Evolutionary conservation across 1,284 basidiomycete genomes (phyloP).

Genomic region (Cryptococcus sp.): DNA sequence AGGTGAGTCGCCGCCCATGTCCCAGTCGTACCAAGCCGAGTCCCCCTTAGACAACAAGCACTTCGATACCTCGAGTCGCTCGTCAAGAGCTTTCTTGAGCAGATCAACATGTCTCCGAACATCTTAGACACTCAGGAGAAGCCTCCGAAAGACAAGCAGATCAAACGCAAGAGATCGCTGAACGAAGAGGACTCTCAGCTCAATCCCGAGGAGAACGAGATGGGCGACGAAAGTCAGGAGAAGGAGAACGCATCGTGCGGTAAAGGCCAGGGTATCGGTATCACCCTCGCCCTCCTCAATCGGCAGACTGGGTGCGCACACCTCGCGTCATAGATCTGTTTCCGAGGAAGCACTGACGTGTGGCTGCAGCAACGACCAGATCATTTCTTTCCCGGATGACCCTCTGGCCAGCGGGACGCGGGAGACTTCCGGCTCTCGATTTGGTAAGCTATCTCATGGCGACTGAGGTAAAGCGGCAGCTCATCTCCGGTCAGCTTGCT

Average conservation of each 20-base stretch:
- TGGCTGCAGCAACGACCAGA: constrained; percentile 26
- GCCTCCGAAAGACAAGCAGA: not conserved
- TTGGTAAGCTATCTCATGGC: constrained; percentile 20
- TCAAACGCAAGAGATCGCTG: not conserved
- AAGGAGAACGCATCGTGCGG: not conserved
- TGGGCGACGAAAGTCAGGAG: constrained; percentile 1
- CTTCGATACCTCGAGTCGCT: constrained; percentile 26
- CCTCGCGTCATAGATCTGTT: not conserved
- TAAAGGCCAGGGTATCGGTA: constrained; percentile 2
- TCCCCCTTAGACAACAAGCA: constrained; percentile 13
- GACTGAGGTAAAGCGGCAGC: not conserved
- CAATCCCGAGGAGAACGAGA: constrained; percentile 1
- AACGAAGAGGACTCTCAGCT: not conserved
- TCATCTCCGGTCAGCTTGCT: constrained; percentile 27
- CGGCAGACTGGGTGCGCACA: constrained; percentile 32
- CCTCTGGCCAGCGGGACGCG: constrained; percentile 7
- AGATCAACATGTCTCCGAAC: constrained; percentile 12
- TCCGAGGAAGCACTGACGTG: not conserved
- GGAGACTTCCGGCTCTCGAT: constrained; percentile 16
- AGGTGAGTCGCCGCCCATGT: not conserved
- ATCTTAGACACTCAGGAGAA: not conserved
- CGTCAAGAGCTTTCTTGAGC: constrained; percentile 17
- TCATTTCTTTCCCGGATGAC: constrained; percentile 36
- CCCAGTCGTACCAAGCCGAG: not conserved
- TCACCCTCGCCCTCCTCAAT: constrained; percentile 24